Evolutionary conservation across 306 rosid genomes (phyloP).

Genomic region (Vicia villosa): DNA sequence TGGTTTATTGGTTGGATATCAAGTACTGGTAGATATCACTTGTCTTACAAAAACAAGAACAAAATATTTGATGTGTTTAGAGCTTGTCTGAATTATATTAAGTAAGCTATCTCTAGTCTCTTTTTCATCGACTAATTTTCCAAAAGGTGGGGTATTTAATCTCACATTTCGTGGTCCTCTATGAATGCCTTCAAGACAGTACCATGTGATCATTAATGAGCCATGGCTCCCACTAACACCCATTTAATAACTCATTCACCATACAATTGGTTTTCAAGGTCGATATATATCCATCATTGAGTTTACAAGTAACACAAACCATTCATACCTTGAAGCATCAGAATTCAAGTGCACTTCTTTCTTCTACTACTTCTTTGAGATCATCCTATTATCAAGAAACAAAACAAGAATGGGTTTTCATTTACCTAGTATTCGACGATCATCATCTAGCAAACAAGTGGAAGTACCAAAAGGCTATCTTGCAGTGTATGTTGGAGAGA

Average conservation of each 20-base stretch:
- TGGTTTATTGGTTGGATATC: not conserved
- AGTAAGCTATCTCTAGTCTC: too few relatives aligned
- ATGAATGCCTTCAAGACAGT: too few relatives aligned
- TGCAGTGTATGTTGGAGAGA: conserved; percentile 59
- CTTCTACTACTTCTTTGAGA: conserved; percentile 13
- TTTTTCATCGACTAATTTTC: not conserved
- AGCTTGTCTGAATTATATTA: too few relatives aligned
- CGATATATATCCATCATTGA: too few relatives aligned
- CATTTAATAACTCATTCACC: too few relatives aligned
- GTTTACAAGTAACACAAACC: conserved; percentile 30
- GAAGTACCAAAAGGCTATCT: conserved; percentile 52
- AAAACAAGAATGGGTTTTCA: conserved; percentile 39
- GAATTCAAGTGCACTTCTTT: not conserved
- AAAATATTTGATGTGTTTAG: too few relatives aligned
- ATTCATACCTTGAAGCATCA: not conserved
- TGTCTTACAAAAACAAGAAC: too few relatives aligned
- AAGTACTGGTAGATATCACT: not conserved
- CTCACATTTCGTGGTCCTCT: too few relatives aligned
- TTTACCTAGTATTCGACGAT: conserved; percentile 34
- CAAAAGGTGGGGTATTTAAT: too few relatives aligned
- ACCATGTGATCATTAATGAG: too few relatives aligned
- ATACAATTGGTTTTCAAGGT: too few relatives aligned
- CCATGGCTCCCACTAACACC: too few relatives aligned
- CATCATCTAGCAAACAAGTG: conserved; percentile 24
- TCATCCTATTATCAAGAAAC: conserved; percentile 18